These are phyloP conservation scores for Neurospora discreta DNA, from an alignment of 495 filamentous ascomycete species.

Conservation along the genomic window DNA sequence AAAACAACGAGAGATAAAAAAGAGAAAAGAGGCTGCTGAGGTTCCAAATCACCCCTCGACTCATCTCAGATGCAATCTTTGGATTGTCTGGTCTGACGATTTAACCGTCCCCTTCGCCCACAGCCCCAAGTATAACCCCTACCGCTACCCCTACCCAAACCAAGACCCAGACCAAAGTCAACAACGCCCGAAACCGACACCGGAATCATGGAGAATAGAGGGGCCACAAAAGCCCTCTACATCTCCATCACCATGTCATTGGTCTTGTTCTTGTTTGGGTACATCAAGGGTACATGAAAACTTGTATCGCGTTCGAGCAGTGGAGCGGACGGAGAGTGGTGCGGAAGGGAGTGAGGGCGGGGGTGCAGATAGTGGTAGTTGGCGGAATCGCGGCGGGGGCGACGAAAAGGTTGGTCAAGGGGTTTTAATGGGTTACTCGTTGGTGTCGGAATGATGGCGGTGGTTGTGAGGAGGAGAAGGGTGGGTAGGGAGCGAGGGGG, in stretches of 20 bases:
- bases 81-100: conserved; percentile 49
- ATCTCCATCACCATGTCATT: background rate
- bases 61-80: conserved; percentile 37
- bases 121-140: no score
- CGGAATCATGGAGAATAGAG: background rate
- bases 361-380: conserved; percentile 30
- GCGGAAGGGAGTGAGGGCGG: conserved; percentile 20
- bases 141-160: no score
- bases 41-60: conserved; percentile 14
- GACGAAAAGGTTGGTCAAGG: conserved; percentile 33
- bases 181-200: background rate
- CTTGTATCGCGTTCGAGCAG: conserved; percentile 23
- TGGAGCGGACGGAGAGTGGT: conserved; percentile 16
- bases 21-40: background rate
- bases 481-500: background rate
- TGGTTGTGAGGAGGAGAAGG: background rate
- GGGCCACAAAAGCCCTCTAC: background rate
- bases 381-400: conserved; percentile 31
- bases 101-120: conserved; percentile 46
- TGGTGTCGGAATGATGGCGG: no score
- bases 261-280: conserved; percentile 30
- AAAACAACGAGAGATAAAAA: no score
- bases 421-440: conserved; percentile 7
- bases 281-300: conserved; percentile 42
- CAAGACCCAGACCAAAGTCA: background rate